Conservation (phyloP, 2,329 filamentous ascomycete species). For the Colletotrichum kahawae region DNA sequence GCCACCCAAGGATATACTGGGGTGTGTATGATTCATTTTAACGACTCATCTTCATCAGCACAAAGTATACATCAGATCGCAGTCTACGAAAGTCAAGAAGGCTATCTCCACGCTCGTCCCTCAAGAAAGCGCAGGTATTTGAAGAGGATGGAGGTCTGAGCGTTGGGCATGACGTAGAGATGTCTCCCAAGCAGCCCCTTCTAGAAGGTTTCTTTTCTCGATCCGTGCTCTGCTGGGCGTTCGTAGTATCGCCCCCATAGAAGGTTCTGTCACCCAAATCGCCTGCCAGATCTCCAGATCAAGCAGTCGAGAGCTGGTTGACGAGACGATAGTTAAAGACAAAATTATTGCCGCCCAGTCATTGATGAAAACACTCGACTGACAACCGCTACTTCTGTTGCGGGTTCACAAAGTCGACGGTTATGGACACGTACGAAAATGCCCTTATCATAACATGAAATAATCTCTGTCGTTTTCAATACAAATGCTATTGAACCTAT, state of each 20-base stretch:
- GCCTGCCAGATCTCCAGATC: background rate
- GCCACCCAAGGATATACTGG: background rate
- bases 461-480: background rate
- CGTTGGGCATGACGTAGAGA: background rate
- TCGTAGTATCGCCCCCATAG: accelerated
- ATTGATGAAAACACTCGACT: background rate
- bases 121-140: background rate
- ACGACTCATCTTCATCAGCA: background rate
- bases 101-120: background rate
- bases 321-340: background rate
- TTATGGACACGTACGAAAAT: too few relatives aligned
- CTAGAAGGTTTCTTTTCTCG: background rate
- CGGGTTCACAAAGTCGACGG: background rate
- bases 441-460: background rate
- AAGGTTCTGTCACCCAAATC: background rate
- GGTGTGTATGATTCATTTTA: background rate
- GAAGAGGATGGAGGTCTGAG: background rate
- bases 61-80: background rate
- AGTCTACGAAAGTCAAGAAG: background rate
- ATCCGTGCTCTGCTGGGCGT: background rate
- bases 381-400: background rate
- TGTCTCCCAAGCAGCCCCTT: background rate
- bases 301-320: background rate
- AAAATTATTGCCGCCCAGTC: background rate
- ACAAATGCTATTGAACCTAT: background rate